Evolutionary conservation across 768 basidiomycete species (phyloP).

Genomic region (Mycena latifolia): DNA sequence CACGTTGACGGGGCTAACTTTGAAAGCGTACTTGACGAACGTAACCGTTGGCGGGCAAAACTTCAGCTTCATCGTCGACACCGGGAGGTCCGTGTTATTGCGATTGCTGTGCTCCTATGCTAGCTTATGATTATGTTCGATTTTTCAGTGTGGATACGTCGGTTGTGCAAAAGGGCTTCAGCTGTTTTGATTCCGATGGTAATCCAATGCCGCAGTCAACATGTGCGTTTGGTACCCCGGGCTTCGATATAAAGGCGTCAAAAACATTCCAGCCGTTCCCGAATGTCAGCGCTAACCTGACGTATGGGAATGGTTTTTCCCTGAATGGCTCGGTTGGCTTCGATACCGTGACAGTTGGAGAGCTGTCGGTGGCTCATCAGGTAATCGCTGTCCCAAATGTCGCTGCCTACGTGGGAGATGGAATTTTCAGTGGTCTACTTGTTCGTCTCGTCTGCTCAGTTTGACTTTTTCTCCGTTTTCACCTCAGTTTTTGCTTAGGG

Average conservation of each 20-base stretch:
- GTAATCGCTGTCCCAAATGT: background rate
- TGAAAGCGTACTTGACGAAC: constrained; percentile 27
- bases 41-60: constrained; percentile 32
- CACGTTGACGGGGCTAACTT: too few species aligned
- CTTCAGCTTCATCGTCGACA: constrained; percentile 33
- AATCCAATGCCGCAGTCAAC: constrained; percentile 16
- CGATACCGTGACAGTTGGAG: background rate
- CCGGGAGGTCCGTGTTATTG: constrained; percentile 30
- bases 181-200: background rate
- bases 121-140: too few species aligned
- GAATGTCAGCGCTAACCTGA: background rate
- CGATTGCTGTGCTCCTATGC: background rate
- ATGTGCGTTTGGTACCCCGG: constrained; percentile 36
- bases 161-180: background rate
- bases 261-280: constrained; percentile 9
- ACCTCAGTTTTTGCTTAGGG: background rate
- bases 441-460: background rate
- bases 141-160: background rate
- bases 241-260: constrained; percentile 34
- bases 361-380: background rate
- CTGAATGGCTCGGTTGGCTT: background rate
- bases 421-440: background rate
- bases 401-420: background rate
- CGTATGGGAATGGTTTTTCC: background rate
- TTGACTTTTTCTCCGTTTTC: background rate